These are phyloP conservation scores for Nannochloris sp. DNA, from an alignment of 139 green algal genomes.

Conservation along the genomic window DNA sequence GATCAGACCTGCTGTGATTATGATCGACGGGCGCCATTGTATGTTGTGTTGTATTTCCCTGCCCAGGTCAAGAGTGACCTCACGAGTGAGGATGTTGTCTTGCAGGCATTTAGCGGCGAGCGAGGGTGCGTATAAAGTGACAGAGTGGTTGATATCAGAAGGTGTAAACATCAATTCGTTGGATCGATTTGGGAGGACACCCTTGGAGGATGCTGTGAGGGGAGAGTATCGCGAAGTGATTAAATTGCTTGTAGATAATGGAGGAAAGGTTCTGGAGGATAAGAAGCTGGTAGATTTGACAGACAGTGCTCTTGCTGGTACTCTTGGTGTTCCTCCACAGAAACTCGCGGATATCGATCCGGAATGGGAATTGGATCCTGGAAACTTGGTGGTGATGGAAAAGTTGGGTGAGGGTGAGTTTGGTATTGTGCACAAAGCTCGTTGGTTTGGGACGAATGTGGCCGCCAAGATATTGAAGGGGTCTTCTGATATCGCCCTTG, in stretches of 20 bases:
- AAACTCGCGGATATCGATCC: slow-evolving; percentile 60
- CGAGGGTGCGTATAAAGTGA: slow-evolving; percentile 65
- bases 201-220: slow-evolving; percentile 77
- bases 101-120: slow-evolving; percentile 70
- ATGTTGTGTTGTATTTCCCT: slow-evolving; percentile 12
- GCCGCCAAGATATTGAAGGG: slow-evolving; percentile 84
- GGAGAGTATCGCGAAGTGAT: slow-evolving; percentile 69
- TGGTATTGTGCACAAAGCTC: slow-evolving; percentile 79
- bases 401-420: slow-evolving; percentile 90
- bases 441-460: slow-evolving; percentile 72
- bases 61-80: no score
- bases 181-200: slow-evolving; percentile 72
- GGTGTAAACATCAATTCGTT: slow-evolving; percentile 53
- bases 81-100: background rate
- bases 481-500: slow-evolving; percentile 66
- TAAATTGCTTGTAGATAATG: slow-evolving; percentile 54
- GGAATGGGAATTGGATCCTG: slow-evolving; percentile 82
- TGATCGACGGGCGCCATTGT: slow-evolving; percentile 77
- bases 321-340: slow-evolving; percentile 41
- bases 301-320: slow-evolving; percentile 40
- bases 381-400: slow-evolving; percentile 58
- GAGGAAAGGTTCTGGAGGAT: slow-evolving; percentile 38
- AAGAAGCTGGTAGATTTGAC: slow-evolving; percentile 44
- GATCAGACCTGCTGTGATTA: slow-evolving; percentile 74
- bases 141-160: slow-evolving; percentile 73